These are phyloP conservation scores for Flagelloscypha sp. DNA, from an alignment of 768 basidiomycete genomes.

Conservation along the genomic window DNA sequence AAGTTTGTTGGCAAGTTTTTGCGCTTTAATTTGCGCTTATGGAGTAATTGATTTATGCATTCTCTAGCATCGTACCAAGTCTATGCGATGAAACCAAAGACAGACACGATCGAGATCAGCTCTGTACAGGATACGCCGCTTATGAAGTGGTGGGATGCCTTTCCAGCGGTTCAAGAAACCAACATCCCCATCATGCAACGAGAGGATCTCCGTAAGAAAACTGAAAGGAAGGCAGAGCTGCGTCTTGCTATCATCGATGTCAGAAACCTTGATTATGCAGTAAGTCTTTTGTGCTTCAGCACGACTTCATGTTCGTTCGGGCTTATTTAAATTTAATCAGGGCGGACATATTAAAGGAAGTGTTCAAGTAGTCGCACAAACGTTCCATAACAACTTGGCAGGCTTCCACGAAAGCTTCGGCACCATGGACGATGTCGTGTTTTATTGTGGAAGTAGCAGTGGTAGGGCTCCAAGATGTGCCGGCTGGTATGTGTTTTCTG, in stretches of 20 bases:
- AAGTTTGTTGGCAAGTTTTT: slow-evolving; percentile 33
- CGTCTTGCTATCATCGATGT: slow-evolving; percentile 45
- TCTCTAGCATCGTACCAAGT: slow-evolving; percentile 38
- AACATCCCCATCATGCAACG: slow-evolving; percentile 22
- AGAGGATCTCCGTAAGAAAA: slow-evolving; percentile 22
- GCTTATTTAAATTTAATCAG: too few relatives aligned
- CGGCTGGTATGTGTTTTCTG: slow-evolving; percentile 33
- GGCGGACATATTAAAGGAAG: slow-evolving; percentile 49
- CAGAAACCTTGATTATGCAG: slow-evolving; percentile 36
- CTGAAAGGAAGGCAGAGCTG: slow-evolving; percentile 10
- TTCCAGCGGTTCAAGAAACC: slow-evolving; percentile 31
- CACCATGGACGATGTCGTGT: slow-evolving; percentile 35
- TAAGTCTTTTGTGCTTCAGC: slow-evolving; percentile 16
- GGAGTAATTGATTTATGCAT: not conserved
- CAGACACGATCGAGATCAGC: slow-evolving; percentile 2
- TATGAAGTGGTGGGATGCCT: slow-evolving; percentile 47
- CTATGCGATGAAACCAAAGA: slow-evolving; percentile 33
- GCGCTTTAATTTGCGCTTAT: not conserved
- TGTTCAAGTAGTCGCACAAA: slow-evolving; percentile 39
- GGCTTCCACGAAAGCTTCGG: slow-evolving; percentile 33
- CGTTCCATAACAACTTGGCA: slow-evolving; percentile 38
- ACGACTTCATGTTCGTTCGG: not conserved
- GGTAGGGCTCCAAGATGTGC: slow-evolving; percentile 49
- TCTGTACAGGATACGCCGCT: slow-evolving; percentile 17
- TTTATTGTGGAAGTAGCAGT: slow-evolving; percentile 45